A percentile compares a stretch with the other conserved stretches of the same genome.
Conservation (phyloP, 805 yeast genomes). For the Saturnispora ahearnii region DNA sequence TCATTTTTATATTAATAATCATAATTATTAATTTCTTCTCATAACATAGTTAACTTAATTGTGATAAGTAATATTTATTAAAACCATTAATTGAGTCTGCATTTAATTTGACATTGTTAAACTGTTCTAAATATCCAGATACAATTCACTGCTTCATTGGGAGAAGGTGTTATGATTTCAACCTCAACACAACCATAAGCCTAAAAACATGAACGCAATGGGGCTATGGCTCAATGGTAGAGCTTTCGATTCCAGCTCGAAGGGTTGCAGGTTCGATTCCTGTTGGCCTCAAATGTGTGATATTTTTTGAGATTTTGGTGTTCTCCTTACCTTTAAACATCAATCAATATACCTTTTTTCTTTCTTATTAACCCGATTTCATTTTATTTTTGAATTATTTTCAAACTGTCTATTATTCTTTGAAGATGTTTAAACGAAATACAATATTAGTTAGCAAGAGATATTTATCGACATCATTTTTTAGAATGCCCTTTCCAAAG, state of each 20-base stretch:
- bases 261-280: conserved; percentile 20
- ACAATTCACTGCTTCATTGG: no score
- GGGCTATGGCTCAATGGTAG: conserved; percentile 76
- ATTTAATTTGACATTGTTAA: no score
- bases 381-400: background rate
- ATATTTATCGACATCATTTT: background rate
- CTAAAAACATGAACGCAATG: conserved; percentile 17
- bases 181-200: no score
- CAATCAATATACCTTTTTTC: background rate
- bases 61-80: no score
- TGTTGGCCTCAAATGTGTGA: conserved; percentile 15
- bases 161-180: no score
- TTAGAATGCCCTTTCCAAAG: background rate
- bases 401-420: background rate
- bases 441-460: background rate
- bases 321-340: background rate
- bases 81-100: no score
- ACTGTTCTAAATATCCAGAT: no score
- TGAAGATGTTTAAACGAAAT: background rate
- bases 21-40: no score
- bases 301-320: background rate
- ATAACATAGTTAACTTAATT: no score
- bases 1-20: no score
- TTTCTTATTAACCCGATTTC: background rate
- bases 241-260: conserved; percentile 62